Base-by-base conservation (phyloP, 257 asterid species). In the Solanum megistacrolobum region DNA sequence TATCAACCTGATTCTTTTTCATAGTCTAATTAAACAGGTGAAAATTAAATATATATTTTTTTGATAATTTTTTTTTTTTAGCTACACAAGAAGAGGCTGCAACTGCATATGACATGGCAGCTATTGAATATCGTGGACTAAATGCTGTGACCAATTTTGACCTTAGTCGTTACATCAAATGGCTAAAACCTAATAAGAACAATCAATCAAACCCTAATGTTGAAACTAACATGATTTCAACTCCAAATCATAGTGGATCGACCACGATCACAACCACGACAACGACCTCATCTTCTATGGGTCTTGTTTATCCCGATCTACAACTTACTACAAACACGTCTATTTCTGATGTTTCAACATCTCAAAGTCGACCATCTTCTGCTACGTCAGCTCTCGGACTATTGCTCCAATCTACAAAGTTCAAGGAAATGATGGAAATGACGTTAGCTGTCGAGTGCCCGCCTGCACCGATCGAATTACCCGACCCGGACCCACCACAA, bases 61-160 rank as follows among this genome's bases (percentile, higher is more conserved):
- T 52, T 52, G 4, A 52, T 73, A 34, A 12, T 14, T 34, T 58
- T 43, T 46, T 16, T 5, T 5, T 86, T 89, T 90, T 92, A 95
- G 98, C 96, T 32, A 95, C 98, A 12, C 98, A 95, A 88, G 98
- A 95, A 92, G 98, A 95, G 87, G 98, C 98, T 46, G 98, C 98
- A 5, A 88, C 95, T 10, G 98, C 98, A 31, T 95, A 95, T 60
- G 98, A 95, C 89, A 94, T 94, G 97, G 98, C 98, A 41, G 98
- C 98, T 5, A 94, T 94, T 7, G 98, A 95, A 60, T 95, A 94
- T 43, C 95, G 98, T 87, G 98, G 98, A 20, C 92, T 94, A 18
- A 93, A 94, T 8, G 98, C 98, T 1, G 98, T 95, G 85, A 95
- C 98, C 25, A 95, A 95, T 71, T 95, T 95, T 32, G 98, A 95